Base-by-base conservation (phyloP, 352 stramenopile genomes). In the Pythium monospermum region DNA sequence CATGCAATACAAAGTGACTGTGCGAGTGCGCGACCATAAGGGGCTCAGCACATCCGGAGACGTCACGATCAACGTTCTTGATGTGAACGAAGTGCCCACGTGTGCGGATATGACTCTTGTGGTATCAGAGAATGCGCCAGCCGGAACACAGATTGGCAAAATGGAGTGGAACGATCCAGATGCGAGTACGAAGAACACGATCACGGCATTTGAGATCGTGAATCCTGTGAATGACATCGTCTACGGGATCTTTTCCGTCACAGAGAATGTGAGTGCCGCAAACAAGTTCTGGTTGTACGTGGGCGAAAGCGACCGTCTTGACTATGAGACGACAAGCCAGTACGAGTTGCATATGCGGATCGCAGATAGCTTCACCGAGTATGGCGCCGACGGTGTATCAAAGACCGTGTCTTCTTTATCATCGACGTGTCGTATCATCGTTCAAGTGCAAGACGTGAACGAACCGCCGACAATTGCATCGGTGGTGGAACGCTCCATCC, bases 141-240 rank as follows among this genome's bases (percentile, higher is more conserved):
- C 18, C 25, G 46, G 48, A 2, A 56, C 61, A 0, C 6, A 25
- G 2, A 59, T 85, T 38, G 63, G 61, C 1, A 27, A 39, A 2
- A 49, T 85, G 7, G 3, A 39, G 12, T 85, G 74, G 74, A 62
- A 6, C 2, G 71, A 85, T 49, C 57, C 57, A 0, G 74, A 85
- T 58, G 41, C 61, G 2, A 0, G 21, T 0, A 45, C 7, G 12
- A 71, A 65, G 48, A 85, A 83, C 42, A 53, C 37, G 15, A 82
- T 85, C 21, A 68, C 59, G 0, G 41, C 60, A 1, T 85, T 83
- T 52, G 71, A 81, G 31, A 64, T 82, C n/a, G 40, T 63, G 6
- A 59, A 45, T 12, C 23, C 45, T 19, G 16, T 43, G 11, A 43
- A 44, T 19, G 49, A 73, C 27, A 6, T 21, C 22, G 37, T 18